Conservation (phyloP, 169 alveolate species). For the Cryptosporidium tyzzeri region DNA sequence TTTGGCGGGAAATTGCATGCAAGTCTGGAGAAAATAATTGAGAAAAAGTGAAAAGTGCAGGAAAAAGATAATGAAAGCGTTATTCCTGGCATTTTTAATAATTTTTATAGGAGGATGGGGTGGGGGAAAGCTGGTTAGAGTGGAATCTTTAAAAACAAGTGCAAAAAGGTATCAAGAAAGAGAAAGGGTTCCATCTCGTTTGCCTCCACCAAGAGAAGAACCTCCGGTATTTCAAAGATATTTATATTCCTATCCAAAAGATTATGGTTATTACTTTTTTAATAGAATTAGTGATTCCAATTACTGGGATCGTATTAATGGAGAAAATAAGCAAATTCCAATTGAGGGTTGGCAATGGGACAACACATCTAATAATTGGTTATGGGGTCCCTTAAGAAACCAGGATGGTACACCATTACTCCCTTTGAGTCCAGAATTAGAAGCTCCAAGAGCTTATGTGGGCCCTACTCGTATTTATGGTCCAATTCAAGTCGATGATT, state of each 20-base stretch:
- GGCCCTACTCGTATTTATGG: slow-evolving; percentile 70
- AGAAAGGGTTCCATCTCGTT: slow-evolving; percentile 36
- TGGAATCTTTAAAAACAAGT: neutral
- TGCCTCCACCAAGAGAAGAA: slow-evolving; percentile 56
- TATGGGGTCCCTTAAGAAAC: slow-evolving; percentile 64
- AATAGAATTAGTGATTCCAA: neutral
- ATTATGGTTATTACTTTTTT: slow-evolving; percentile 8
- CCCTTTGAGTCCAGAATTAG: slow-evolving; percentile 47
- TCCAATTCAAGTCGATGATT: slow-evolving; percentile 67
- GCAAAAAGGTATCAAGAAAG: slow-evolving; percentile 14
- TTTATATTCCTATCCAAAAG: slow-evolving; percentile 52
- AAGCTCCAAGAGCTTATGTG: slow-evolving; percentile 74
- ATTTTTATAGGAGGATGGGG: slow-evolving; percentile 9
- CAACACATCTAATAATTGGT: slow-evolving; percentile 16
- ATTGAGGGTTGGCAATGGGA: slow-evolving; percentile 67
- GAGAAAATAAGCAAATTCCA: neutral
- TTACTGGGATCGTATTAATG: slow-evolving; percentile 17
- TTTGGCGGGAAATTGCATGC: slow-evolving; percentile 21
- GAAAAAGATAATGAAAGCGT: slow-evolving; percentile 10
- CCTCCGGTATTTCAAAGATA: slow-evolving; percentile 15
- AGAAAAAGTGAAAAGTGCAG: neutral
- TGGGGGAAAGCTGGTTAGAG: neutral
- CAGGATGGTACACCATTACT: slow-evolving; percentile 53
- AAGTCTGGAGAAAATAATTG: neutral
- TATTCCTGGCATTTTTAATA: slow-evolving; percentile 1